Conservation (phyloP, 2,329 filamentous ascomycete genomes). For the Hypoxylon sp. region DNA sequence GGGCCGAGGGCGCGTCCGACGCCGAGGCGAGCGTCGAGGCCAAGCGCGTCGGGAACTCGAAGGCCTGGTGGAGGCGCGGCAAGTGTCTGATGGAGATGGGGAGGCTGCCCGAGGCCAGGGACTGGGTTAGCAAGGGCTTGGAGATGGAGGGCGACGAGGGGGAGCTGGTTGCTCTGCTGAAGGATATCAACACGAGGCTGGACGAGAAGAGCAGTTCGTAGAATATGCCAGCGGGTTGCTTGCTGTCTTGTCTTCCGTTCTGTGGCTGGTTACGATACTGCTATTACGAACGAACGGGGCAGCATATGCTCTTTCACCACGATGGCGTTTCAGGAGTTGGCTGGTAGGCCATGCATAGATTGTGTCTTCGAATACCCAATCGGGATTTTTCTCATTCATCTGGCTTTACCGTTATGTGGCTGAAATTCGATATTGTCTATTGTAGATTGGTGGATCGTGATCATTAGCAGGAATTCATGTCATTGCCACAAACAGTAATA, state of each 20-base stretch:
- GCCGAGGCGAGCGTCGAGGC: conserved; percentile 90
- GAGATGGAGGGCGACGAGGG: conserved; percentile 83
- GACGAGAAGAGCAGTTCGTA: conserved; percentile 40
- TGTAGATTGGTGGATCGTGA: too few relatives aligned
- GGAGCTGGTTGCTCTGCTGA: conserved; percentile 72
- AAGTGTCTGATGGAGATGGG: conserved; percentile 93
- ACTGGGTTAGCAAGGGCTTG: conserved; percentile 80
- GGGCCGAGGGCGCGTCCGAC: conserved; percentile 89
- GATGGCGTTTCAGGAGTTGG: conserved; percentile 27
- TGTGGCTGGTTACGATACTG: neutral
- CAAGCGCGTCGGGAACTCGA: conserved; percentile 86
- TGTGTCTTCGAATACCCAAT: conserved; percentile 1
- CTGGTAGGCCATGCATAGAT: conserved; percentile 17
- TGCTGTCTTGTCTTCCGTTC: neutral
- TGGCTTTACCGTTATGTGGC: neutral
- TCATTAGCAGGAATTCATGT: neutral
- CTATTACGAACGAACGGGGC: neutral
- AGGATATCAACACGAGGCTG: conserved; percentile 67
- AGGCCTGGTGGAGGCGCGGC: conserved; percentile 93
- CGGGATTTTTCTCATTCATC: neutral
- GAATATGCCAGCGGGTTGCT: neutral
- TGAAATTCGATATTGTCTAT: neutral
- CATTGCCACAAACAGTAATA: neutral
- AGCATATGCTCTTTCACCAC: neutral
- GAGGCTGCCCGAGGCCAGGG: conserved; percentile 80